Evolutionary conservation across 257 asterid genomes (phyloP).

Genomic region (Paulownia fortunei): DNA sequence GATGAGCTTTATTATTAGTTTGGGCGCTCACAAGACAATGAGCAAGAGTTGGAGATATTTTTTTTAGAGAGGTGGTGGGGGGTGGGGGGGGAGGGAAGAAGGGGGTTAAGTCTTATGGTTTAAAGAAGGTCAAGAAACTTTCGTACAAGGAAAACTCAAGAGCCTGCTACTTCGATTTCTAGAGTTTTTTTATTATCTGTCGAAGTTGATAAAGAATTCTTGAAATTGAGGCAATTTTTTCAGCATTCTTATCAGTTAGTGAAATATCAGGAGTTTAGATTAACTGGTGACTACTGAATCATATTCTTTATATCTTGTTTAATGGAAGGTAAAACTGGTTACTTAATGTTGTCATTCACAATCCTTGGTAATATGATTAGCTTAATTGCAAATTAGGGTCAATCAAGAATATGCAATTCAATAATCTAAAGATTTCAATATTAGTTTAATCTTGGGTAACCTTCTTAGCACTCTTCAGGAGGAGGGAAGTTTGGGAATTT

Average conservation of each 20-base stretch:
- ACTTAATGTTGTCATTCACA: not conserved
- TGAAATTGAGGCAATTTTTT: not conserved
- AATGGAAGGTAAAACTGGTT: not conserved
- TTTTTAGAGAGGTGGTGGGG: no score
- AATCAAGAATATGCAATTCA: not conserved
- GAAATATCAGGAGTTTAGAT: not conserved
- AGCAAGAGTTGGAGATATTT: not conserved
- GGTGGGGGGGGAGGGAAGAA: not conserved
- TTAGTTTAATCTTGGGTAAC: not conserved
- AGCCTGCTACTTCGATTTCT: not conserved
- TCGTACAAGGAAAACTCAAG: not conserved
- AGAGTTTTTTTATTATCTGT: not conserved
- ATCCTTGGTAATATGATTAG: not conserved
- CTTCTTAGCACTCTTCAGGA: not conserved
- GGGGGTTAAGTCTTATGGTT: not conserved
- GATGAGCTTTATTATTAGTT: not conserved
- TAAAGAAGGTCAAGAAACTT: not conserved
- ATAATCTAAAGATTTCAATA: not conserved
- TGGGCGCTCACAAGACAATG: not conserved
- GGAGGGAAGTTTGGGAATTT: not conserved
- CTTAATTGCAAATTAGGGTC: not conserved
- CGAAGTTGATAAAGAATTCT: not conserved
- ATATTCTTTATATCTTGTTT: not conserved
- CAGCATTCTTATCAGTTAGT: slow-evolving; percentile 14
- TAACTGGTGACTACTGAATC: not conserved